Conservation (phyloP, 106 monocot species). For the Xerophyta viscosa region DNA sequence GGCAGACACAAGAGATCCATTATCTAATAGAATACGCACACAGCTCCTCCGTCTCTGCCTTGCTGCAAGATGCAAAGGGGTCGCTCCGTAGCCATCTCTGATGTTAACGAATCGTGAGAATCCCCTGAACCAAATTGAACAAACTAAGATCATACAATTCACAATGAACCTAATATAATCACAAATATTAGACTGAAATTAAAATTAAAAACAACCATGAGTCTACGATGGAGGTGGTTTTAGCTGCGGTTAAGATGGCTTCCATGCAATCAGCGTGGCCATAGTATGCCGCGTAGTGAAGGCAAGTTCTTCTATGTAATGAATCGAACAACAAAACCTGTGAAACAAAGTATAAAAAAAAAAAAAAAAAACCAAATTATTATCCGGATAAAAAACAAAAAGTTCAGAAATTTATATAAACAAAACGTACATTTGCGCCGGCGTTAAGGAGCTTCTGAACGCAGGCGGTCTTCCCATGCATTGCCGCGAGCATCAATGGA, state of each 20-base stretch:
- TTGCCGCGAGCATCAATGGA: slow-evolving; percentile 32
- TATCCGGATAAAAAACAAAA: too few relatives aligned
- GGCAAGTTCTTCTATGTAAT: slow-evolving; percentile 20
- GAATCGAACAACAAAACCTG: slow-evolving; percentile 32
- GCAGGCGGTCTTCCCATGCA: slow-evolving; percentile 25
- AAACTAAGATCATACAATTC: background rate
- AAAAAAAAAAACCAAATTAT: background rate
- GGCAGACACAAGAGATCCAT: slow-evolving; percentile 38
- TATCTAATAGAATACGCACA: slow-evolving; percentile 34
- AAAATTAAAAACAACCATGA: slow-evolving; percentile 15
- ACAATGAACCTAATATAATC: background rate
- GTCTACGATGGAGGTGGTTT: slow-evolving; percentile 12
- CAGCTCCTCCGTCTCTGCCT: slow-evolving; percentile 20
- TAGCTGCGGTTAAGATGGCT: slow-evolving; percentile 18
- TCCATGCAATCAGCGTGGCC: slow-evolving; percentile 22
- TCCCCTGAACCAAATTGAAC: slow-evolving; percentile 17
- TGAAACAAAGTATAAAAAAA: background rate
- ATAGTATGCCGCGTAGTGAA: slow-evolving; percentile 28
- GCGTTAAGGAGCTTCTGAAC: slow-evolving; percentile 24
- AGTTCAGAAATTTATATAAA: background rate
- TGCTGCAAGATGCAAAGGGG: slow-evolving; percentile 36
- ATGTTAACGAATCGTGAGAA: slow-evolving; percentile 44
- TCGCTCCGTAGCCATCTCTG: slow-evolving; percentile 35
- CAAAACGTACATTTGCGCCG: slow-evolving; percentile 23
- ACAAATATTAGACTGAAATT: background rate